Evolutionary conservation across 2,329 filamentous ascomycete species (phyloP).

Genomic region (Fusarium goolgardi): DNA sequence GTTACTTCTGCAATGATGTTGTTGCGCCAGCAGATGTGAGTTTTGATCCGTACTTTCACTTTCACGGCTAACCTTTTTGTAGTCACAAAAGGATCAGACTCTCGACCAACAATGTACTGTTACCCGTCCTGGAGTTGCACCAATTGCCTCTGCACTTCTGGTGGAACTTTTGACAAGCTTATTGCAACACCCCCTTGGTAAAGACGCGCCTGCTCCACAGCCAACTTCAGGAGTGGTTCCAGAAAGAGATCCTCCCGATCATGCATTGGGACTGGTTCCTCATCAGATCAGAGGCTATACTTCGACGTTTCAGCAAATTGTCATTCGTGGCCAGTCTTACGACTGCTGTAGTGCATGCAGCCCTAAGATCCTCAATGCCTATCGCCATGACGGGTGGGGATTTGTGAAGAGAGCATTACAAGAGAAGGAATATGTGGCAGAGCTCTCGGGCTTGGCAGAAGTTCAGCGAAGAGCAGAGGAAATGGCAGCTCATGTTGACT

Average conservation of each 20-base stretch:
- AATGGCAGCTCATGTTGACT: conserved; percentile 66
- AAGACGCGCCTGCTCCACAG: conserved; percentile 69
- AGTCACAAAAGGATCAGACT: conserved; percentile 94
- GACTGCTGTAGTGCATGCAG: conserved; percentile 86
- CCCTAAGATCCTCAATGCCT: conserved; percentile 73
- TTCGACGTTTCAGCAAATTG: conserved; percentile 77
- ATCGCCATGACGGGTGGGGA: conserved; percentile 75
- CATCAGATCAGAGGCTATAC: conserved; percentile 85
- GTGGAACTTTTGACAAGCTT: conserved; percentile 91
- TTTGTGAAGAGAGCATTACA: conserved; percentile 81
- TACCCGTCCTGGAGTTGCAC: conserved; percentile 90
- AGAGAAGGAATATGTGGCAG: conserved; percentile 81
- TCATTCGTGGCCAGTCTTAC: conserved; percentile 79
- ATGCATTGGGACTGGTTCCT: conserved; percentile 76
- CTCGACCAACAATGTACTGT: conserved; percentile 99
- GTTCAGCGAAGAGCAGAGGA: conserved; percentile 71
- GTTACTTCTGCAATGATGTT: conserved; percentile 99
- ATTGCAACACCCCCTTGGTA: conserved; percentile 84
- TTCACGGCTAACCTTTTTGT: conserved; percentile 22
- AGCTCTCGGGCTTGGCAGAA: conserved; percentile 78
- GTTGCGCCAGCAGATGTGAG: conserved; percentile 92
- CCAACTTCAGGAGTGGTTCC: conserved; percentile 55
- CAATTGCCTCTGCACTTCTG: conserved; percentile 89
- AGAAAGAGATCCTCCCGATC: conserved; percentile 66
- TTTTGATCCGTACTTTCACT: conserved; percentile 46